Evolutionary conservation across 179 eudicot genomes (phyloP).

Genomic region (Pouteria campechiana): DNA sequence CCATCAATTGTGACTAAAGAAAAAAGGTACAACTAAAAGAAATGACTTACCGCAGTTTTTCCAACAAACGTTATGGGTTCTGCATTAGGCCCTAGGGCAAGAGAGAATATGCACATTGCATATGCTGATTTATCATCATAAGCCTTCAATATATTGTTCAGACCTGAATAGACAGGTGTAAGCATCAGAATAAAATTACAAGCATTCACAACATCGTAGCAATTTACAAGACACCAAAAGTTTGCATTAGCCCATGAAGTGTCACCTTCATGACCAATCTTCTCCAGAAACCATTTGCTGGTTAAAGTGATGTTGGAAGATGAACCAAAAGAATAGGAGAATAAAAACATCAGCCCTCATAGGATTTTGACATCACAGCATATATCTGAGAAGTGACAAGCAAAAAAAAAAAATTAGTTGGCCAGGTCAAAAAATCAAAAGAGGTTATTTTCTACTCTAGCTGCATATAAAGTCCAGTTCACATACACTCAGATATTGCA

Average conservation of each 20-base stretch:
- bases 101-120: constrained; percentile 82
- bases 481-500: too few species aligned
- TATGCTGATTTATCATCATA: constrained; percentile 93
- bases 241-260: too few species aligned
- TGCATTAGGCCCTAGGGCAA: constrained; percentile 66
- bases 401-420: too few species aligned
- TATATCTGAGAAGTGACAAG: too few species aligned
- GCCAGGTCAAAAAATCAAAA: too few species aligned
- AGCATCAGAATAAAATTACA: neutral
- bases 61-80: constrained; percentile 88
- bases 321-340: too few species aligned
- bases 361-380: too few species aligned
- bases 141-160: constrained; percentile 76
- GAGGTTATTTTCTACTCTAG: too few species aligned
- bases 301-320: too few species aligned
- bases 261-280: constrained; percentile 90
- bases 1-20: neutral
- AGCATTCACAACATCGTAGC: neutral
- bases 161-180: constrained; percentile 29
- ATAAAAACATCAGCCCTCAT: constrained; percentile 12
- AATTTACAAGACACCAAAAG: neutral
- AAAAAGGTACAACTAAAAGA: neutral
- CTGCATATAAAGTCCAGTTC: too few species aligned
- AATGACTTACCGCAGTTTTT: constrained; percentile 57
- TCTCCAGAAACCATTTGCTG: constrained; percentile 98